A percentile compares a stretch with the other conserved stretches of the same genome.
phyloP scores from a whole-genome alignment of 306 rosid genomes.

The Myrica gale region DNA sequence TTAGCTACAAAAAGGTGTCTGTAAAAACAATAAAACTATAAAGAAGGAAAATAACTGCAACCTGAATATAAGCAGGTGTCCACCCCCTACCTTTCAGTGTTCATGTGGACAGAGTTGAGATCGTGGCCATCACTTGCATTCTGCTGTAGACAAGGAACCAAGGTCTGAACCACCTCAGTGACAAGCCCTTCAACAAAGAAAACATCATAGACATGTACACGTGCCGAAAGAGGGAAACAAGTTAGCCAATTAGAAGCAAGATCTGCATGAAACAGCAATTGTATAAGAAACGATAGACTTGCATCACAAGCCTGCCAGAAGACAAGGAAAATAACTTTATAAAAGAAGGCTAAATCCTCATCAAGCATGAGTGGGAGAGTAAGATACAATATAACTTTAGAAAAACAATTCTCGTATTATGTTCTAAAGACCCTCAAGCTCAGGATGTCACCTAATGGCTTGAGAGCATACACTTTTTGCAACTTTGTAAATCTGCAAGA shows the following conservation, averaged over 20 bases:
- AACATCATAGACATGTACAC: constrained; percentile 66
- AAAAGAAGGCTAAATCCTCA: neutral
- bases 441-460: neutral
- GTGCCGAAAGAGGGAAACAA: constrained; percentile 69
- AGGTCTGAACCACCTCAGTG: constrained; percentile 71
- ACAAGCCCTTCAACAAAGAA: constrained; percentile 66
- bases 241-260: constrained; percentile 83
- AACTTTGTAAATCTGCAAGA: neutral
- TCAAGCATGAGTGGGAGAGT: neutral
- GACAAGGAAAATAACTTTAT: neutral
- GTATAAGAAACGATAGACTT: constrained; percentile 21
- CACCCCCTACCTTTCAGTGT: constrained; percentile 62
- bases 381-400: neutral
- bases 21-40: neutral
- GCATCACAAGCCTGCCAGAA: neutral
- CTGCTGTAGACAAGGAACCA: constrained; percentile 66
- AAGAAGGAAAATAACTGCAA: neutral
- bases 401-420: neutral
- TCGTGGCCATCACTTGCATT: constrained; percentile 51
- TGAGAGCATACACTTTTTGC: neutral
- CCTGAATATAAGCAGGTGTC: neutral
- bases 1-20: neutral
- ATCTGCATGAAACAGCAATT: constrained; percentile 56
- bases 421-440: neutral
- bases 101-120: constrained; percentile 52